Evolutionary conservation across 2,329 filamentous ascomycete species (phyloP), one percentile per base, ranked within the genome.

Genomic region (Sarocladium brachiariae): DNA sequence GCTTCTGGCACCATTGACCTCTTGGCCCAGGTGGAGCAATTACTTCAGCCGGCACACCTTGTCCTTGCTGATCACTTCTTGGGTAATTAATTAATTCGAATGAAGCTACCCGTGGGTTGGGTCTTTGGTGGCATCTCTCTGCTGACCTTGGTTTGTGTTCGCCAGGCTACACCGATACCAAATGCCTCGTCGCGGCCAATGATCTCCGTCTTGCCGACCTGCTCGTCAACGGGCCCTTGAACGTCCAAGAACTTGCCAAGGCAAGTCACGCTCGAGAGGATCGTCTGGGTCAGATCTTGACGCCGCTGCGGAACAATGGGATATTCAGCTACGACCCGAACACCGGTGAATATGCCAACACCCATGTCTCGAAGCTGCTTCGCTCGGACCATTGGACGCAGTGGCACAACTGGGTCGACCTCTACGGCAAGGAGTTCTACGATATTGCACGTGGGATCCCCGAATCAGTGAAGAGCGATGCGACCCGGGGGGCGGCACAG

Each of bases 381-480:
- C 50, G 41, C 0, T 53, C 54, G 2, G 58, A 65, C 48, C 70
- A 74, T 54, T 73, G 70, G 70, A 72, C 68, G 0, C 67, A 71
- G 54, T 74, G 70, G 71, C 65, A 59, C 18, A 64, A 64, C 52
- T 73, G 71, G 71, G 69, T 70, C 2, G 58, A 64, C 2, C 61
- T 73, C 2, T 72, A 73, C 52, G 70, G 67, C 5, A 68, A 66
- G 51, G 56, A 70, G 48, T 72, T 71, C 57, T 74, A 71, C 57
- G 67, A 73, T 52, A 68, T 71, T 33, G 66, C 69, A 0, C 57
- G 63, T 3, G 66, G 69, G 4, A 69, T 73, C 25, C 71, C 69
- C 0, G 55, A 49, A 1, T 56, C 66, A 1, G 18, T 62, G 14
- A 47, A 50, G 2, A 50, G 49, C 7, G 62, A 55, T 8, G 53